Conservation (phyloP, 768 basidiomycete species). For the Multifurca ochricompacta region DNA sequence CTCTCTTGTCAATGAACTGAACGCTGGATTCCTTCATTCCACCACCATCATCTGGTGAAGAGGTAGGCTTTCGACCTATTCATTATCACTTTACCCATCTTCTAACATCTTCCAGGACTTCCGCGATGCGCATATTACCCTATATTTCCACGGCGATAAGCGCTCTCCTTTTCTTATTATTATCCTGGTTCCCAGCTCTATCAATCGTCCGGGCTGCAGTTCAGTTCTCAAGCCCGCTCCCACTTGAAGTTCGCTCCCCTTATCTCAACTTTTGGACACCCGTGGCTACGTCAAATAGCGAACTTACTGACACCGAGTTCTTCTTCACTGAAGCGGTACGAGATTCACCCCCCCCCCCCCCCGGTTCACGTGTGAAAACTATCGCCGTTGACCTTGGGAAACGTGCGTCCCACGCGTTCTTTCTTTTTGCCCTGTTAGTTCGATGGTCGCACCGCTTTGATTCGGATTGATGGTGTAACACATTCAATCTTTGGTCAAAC, state of each 20-base stretch:
- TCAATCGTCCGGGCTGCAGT: neutral
- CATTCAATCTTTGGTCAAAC: neutral
- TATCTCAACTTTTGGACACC: constrained; percentile 14
- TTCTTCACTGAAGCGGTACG: neutral
- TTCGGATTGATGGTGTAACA: constrained; percentile 8
- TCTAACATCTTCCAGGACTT: neutral
- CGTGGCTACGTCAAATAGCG: too few relatives aligned
- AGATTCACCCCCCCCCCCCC: neutral
- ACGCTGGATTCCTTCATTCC: neutral
- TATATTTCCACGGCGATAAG: neutral
- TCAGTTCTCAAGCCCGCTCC: neutral
- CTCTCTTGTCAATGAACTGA: too few relatives aligned
- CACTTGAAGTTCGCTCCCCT: constrained; percentile 15
- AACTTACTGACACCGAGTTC: neutral
- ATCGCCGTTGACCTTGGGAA: too few relatives aligned
- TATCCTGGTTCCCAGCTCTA: neutral
- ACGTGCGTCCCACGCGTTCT: too few relatives aligned
- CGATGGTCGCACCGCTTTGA: neutral
- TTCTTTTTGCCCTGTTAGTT: neutral
- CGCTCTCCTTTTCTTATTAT: neutral
- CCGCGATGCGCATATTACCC: neutral
- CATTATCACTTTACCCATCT: too few relatives aligned
- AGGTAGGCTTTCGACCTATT: too few relatives aligned
- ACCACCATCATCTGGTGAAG: too few relatives aligned
- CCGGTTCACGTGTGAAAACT: too few relatives aligned